Conservation (phyloP, 2,329 filamentous ascomycete species). For the Pseudocercospora macadamiae region DNA sequence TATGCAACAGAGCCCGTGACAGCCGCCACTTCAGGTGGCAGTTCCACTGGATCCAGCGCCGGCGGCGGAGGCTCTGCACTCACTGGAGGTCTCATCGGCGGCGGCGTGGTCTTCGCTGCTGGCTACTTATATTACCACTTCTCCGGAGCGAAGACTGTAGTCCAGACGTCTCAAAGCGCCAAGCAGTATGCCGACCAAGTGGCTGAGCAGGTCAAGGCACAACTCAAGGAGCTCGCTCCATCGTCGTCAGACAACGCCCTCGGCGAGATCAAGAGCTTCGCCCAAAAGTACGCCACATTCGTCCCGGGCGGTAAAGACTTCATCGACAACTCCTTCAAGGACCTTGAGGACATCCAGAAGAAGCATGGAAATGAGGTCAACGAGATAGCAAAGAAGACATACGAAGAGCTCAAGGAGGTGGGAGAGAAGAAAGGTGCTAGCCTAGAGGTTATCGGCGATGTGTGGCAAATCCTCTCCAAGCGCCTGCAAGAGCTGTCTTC, state of each 20-base stretch:
- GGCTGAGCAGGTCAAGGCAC: conserved; percentile 56
- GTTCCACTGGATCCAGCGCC: conserved; percentile 16
- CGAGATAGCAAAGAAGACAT: conserved; percentile 67
- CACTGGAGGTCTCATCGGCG: conserved; percentile 22
- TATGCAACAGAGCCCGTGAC: conserved; percentile 15
- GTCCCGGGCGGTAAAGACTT: conserved; percentile 71
- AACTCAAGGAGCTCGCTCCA: conserved; percentile 58
- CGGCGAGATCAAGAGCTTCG: conserved; percentile 65
- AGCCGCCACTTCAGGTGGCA: conserved; percentile 3
- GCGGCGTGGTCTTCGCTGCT: conserved; percentile 13
- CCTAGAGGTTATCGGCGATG: conserved; percentile 63
- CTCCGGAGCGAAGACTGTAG: conserved; percentile 45
- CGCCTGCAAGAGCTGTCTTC: conserved; percentile 62
- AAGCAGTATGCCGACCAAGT: conserved; percentile 62
- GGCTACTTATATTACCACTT: conserved; percentile 20
- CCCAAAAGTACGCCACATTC: conserved; percentile 70
- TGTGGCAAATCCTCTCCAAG: conserved; percentile 66
- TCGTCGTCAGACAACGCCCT: conserved; percentile 67
- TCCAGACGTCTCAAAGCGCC: conserved; percentile 57
- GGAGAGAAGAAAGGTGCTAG: conserved; percentile 62
- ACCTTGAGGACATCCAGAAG: conserved; percentile 67
- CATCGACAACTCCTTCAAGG: conserved; percentile 70
- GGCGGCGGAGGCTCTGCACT: conserved; percentile 16
- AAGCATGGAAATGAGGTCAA: conserved; percentile 73
- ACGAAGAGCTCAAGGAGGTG: conserved; percentile 66